These are phyloP conservation scores for Cercophora samala DNA, from an alignment of 495 filamentous ascomycete species.

Conservation along the genomic window DNA sequence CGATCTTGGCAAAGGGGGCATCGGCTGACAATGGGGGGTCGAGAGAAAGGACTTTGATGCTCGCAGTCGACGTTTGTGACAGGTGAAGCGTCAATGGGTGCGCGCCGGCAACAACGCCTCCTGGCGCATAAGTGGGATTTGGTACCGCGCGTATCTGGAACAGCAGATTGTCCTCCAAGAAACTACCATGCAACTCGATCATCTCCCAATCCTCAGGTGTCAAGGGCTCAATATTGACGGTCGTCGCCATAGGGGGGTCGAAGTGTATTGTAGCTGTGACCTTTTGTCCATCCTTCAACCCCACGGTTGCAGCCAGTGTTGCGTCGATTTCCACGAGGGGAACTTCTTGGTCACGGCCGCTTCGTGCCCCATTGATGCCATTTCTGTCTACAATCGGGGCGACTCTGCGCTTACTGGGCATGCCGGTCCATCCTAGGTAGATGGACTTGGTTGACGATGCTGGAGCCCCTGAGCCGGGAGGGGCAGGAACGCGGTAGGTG, in stretches of 20 bases:
- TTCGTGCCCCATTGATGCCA: slow-evolving; percentile 58
- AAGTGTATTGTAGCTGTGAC: slow-evolving; percentile 70
- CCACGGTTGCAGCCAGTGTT: slow-evolving; percentile 79
- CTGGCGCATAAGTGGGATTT: slow-evolving; percentile 65
- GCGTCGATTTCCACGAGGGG: slow-evolving; percentile 82
- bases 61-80: slow-evolving; percentile 92
- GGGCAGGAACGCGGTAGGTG: slow-evolving; percentile 52
- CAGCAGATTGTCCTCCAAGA: slow-evolving; percentile 88
- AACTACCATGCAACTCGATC: slow-evolving; percentile 93
- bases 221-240: slow-evolving; percentile 91
- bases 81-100: slow-evolving; percentile 91
- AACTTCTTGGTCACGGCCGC: slow-evolving; percentile 66
- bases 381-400: slow-evolving; percentile 69
- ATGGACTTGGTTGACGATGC: slow-evolving; percentile 56
- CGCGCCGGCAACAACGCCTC: slow-evolving; percentile 41
- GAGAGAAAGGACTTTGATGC: slow-evolving; percentile 77
- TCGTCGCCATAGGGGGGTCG: slow-evolving; percentile 85
- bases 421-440: slow-evolving; percentile 93
- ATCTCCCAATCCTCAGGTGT: slow-evolving; percentile 98
- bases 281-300: slow-evolving; percentile 79
- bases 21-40: slow-evolving; percentile 64
- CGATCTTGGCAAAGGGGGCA: slow-evolving; percentile 83
- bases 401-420: slow-evolving; percentile 82
- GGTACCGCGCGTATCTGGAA: slow-evolving; percentile 90
- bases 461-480: slow-evolving; percentile 36